Evolutionary conservation across 306 rosid species (phyloP), one percentile per base, ranked within the genome.

Genomic region (Sphenostylis stenocarpa): DNA sequence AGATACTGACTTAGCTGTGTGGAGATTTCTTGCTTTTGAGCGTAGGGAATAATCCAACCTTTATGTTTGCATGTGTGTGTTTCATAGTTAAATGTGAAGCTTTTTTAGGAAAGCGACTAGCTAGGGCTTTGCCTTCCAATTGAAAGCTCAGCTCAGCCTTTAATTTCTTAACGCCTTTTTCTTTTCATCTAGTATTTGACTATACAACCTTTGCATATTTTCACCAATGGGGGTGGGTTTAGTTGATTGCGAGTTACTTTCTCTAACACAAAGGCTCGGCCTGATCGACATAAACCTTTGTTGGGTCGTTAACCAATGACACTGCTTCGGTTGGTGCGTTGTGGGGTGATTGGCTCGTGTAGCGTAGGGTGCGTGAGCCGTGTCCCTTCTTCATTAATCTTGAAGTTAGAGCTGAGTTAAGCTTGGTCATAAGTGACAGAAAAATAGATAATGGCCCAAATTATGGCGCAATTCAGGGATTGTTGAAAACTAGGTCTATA

Each of bases 391-490:
- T 64, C 52, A 62, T 31, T 16, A 16, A 29, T 84, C 77, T 89
- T 77, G 89, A 73, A 77, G 49, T 83, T 81, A 36, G 85, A 83
- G 88, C 86, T 53, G 43, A 5, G 3, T 62, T 61, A 45, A 26
- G 26, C 68, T 56, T 28, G 53, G 71, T 85, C 87, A 56, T 68
- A 69, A 67, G 82, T 55, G 81, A 72, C 88, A 80, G 48, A 83
- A 52, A 75, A 49, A 67, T 63, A 82, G 70, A 80, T 64, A 82
- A 85, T 86, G 87, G 82, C 93, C 77, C 85, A 76, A 92, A 90
- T 87, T 84, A 83, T 66, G 97, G 96, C 96, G 91, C 85, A 87
- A 90, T 88, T 92, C 71, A 84, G 79, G 97, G 97, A 80, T 78
- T 81, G 87, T 79, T 90, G 90, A 90, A 89, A 85, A 72, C 93